Evolutionary conservation across 2,329 filamentous ascomycete genomes (phyloP).

Genomic region (Colletotrichum sp.): DNA sequence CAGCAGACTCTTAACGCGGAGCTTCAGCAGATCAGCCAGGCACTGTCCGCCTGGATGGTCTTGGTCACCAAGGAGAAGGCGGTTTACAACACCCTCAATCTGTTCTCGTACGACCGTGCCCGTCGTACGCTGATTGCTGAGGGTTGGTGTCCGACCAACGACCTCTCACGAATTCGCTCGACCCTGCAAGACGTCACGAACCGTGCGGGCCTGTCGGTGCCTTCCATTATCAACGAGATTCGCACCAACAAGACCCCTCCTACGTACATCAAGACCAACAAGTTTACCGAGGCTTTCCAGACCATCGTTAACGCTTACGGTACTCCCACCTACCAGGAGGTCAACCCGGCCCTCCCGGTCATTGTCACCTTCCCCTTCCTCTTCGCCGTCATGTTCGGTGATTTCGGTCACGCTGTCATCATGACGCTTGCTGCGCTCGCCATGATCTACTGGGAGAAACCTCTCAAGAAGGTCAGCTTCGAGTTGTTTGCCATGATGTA

Average conservation of each 20-base stretch:
- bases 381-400: conserved; percentile 99
- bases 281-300: conserved; percentile 97
- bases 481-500: conserved; percentile 99
- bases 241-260: conserved; percentile 96
- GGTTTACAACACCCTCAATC: conserved; percentile 93
- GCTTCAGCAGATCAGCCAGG: conserved; percentile 90
- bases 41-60: conserved; percentile 95
- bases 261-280: conserved; percentile 97
- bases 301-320: conserved; percentile 99
- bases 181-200: conserved; percentile 97
- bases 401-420: conserved; percentile 90
- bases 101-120: conserved; percentile 95
- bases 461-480: conserved; percentile 88
- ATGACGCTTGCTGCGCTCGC: conserved; percentile 83
- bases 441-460: conserved; percentile 97
- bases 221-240: conserved; percentile 98
- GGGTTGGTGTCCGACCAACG: conserved; percentile 95
- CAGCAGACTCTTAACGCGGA: conserved; percentile 93
- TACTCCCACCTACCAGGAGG: conserved; percentile 95
- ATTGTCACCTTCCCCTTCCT: conserved; percentile 99
- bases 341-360: conserved; percentile 94
- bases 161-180: conserved; percentile 85
- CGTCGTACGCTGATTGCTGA: conserved; percentile 97
- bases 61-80: conserved; percentile 98
- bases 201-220: conserved; percentile 92